A percentile compares a stretch with the other conserved stretches of the same genome.
phyloP scores from a whole-genome alignment of 1,284 basidiomycete genomes.

The Marasmius sp. region DNA sequence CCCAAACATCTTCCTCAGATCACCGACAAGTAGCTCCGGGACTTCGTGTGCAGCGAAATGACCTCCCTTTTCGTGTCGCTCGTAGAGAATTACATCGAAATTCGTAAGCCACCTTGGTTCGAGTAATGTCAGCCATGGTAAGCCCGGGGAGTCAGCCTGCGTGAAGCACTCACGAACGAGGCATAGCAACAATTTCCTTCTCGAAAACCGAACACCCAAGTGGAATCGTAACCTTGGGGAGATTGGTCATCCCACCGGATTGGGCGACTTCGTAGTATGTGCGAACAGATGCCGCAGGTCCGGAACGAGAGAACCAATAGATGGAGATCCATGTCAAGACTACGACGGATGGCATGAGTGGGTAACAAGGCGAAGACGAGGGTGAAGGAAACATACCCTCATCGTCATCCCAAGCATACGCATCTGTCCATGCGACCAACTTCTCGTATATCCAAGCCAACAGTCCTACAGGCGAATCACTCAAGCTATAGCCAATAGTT shows the following conservation, averaged over 20 bases:
- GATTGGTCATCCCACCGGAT: background rate
- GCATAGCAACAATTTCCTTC: constrained; percentile 18
- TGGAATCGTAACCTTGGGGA: constrained; percentile 19
- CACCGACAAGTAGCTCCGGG: constrained; percentile 4
- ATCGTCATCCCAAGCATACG: constrained; percentile 41
- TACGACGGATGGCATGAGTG: constrained; percentile 10
- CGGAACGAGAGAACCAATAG: constrained; percentile 39
- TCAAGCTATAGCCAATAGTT: constrained; percentile 38
- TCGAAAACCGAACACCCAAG: constrained; percentile 33
- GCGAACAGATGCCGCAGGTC: constrained; percentile 36
- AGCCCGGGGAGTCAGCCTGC: background rate
- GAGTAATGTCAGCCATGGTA: background rate
- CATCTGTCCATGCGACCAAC: constrained; percentile 44
- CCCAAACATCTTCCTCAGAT: constrained; percentile 10
- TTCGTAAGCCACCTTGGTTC: background rate
- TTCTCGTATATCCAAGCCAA: constrained; percentile 26
- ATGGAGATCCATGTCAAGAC: constrained; percentile 41
- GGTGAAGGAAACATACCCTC: constrained; percentile 24
- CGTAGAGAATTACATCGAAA: constrained; percentile 4
- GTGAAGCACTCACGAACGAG: background rate
- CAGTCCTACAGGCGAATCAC: constrained; percentile 44
- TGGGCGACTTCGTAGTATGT: constrained; percentile 35
- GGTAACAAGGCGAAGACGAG: background rate
- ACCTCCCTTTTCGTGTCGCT: constrained; percentile 4
- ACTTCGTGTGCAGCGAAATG: constrained; percentile 13